A percentile compares a stretch with the other conserved stretches of the same genome.
phyloP scores from a whole-genome alignment of 2,329 filamentous ascomycete genomes.

The Alternaria atra region DNA sequence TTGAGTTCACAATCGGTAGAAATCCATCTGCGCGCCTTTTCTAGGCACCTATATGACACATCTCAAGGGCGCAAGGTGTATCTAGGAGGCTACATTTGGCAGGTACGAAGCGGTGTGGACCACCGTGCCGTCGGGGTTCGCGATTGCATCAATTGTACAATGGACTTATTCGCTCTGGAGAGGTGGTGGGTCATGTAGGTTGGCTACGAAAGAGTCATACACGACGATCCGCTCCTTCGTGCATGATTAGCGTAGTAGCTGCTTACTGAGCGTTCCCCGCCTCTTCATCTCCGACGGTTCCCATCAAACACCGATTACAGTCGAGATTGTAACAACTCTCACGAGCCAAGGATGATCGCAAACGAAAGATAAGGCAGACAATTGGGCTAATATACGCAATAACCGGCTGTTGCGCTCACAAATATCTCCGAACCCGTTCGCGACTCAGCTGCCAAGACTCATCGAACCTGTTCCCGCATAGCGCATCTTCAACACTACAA shows the following conservation, averaged over 20 bases:
- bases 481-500: conserved; percentile 5
- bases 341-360: not conserved
- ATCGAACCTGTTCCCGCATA: conserved; percentile 10
- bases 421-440: conserved; percentile 3
- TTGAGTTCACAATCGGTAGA: not conserved
- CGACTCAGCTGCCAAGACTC: conserved; percentile 5
- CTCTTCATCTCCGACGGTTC: not conserved
- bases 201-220: conserved; percentile 2
- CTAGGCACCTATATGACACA: not conserved
- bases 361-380: not conserved
- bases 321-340: not conserved
- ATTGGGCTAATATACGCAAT: not conserved
- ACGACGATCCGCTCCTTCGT: not conserved
- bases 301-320: not conserved
- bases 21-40: not conserved
- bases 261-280: not conserved
- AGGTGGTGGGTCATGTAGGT: not conserved
- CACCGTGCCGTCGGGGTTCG: not conserved
- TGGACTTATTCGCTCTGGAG: no score
- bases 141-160: not conserved
- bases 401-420: not conserved
- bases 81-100: not conserved
- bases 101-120: not conserved
- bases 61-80: not conserved
- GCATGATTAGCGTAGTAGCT: conserved; percentile 6